Evolutionary conservation across 805 yeast genomes (phyloP), one percentile per base, ranked within the genome.

Genomic region (Yarrowia sp.): DNA sequence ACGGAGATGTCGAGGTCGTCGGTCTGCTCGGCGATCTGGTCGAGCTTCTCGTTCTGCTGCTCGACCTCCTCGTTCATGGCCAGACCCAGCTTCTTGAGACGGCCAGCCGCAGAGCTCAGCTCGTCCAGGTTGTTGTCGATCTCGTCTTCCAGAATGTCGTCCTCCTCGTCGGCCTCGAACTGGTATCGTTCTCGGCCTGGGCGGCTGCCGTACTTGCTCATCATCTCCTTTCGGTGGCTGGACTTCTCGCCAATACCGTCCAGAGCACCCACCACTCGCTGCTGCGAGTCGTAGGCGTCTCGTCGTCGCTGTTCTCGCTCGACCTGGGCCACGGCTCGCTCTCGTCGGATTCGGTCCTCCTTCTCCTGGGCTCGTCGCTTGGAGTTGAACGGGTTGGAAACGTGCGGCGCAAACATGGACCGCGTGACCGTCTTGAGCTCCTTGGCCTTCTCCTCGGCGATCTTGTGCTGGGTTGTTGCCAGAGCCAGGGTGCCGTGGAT

Each of bases 91-190:
- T 79, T 81, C 71, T 84, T 86, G 74, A 93, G 81, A 64, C 91
- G 84, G 61, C 80, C 80, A 31, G 96, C 83, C 63, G 86, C 82
- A 39, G 79, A 80, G 12, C 82, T 81, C 53, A 94, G 87, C 71
- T 87, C 90, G 68, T 88, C 92, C 73, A 93, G 77, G 69, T 94
- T 94, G 65, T 81, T 76, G 61, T 91, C 92, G 67, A 91, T 83
- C 73, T 92, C 97, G 65, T 86, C 82, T 71, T 93, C 98, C 83
- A 90, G 83, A 67, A 86, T 94, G 68, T 91, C 96, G 73, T 94
- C 98, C 72, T 93, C 97, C 55, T 85, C 84, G 73, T 93, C 97
- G 53, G 87, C 88, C 70, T 90, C 97, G 68, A 90, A 88, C 68
- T 88, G 89, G 74, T 87, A 91, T 1, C 96, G 87, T 36, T 84